A percentile compares a stretch with the other conserved stretches of the same genome.
These are phyloP conservation scores for Buxus sempervirens DNA, from an alignment of 164 flowering plant genomes.

Conservation along the genomic window DNA sequence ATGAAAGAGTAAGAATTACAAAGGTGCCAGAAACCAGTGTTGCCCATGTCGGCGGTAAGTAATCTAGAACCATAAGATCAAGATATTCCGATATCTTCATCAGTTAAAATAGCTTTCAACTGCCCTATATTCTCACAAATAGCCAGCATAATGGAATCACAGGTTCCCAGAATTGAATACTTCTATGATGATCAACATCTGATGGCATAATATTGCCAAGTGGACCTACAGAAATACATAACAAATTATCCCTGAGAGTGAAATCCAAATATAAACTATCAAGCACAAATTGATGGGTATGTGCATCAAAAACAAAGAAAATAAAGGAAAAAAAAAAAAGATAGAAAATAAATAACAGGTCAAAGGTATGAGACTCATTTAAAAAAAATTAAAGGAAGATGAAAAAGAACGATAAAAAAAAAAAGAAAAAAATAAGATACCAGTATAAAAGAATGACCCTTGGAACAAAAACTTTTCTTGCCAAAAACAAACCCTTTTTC, in stretches of 20 bases:
- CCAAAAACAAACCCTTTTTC: too few species aligned
- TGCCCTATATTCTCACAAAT: slow-evolving; percentile 13
- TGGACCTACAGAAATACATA: slow-evolving; percentile 12
- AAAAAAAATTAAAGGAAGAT: too few species aligned
- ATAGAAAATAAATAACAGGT: too few species aligned
- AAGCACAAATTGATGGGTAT: too few species aligned
- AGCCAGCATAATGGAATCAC: slow-evolving; percentile 28
- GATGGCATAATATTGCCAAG: not conserved
- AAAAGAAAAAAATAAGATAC: too few species aligned
- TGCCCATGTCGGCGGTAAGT: slow-evolving; percentile 60
- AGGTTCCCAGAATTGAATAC: slow-evolving; percentile 1
- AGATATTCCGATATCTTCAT: slow-evolving; percentile 32
- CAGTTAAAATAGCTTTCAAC: slow-evolving; percentile 15
- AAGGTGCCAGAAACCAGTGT: slow-evolving; percentile 41
- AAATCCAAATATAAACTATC: too few species aligned
- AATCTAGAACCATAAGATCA: slow-evolving; percentile 18
- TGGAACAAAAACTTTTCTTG: too few species aligned
- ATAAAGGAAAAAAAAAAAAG: too few species aligned
- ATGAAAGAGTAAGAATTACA: slow-evolving; percentile 45
- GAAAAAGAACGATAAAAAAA: too few species aligned
- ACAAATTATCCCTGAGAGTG: not conserved
- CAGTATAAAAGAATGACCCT: too few species aligned
- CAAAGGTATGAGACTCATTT: too few species aligned
- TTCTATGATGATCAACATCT: slow-evolving; percentile 2
- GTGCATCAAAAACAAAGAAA: too few species aligned